Conservation (phyloP, 2,329 filamentous ascomycete genomes). For the Diaporthe citriasiana region DNA sequence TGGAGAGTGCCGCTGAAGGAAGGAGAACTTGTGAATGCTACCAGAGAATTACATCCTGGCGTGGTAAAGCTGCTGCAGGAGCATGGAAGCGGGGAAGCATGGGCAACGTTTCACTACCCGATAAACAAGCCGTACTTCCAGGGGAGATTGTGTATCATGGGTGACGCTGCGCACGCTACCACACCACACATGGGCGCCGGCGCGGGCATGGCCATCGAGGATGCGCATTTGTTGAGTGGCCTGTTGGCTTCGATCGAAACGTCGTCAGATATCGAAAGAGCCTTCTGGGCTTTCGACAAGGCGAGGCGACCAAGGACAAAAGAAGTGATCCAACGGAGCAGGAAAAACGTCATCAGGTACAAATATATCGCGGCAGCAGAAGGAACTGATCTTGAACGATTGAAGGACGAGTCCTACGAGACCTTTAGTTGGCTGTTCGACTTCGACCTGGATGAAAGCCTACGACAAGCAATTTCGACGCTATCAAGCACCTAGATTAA, state of each 20-base stretch:
- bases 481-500: background rate
- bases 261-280: constrained; percentile 28
- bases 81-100: constrained; percentile 39
- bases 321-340: constrained; percentile 40
- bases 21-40: constrained; percentile 18
- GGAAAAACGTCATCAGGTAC: constrained; percentile 8
- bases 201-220: constrained; percentile 44
- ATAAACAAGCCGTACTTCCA: constrained; percentile 38
- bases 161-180: constrained; percentile 43
- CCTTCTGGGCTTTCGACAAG: constrained; percentile 40
- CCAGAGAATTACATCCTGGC: constrained; percentile 22
- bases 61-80: constrained; percentile 2
- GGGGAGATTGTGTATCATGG: constrained; percentile 39
- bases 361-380: background rate
- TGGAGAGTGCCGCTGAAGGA: constrained; percentile 14
- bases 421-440: constrained; percentile 15
- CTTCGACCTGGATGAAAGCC: constrained; percentile 34
- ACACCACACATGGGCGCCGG: constrained; percentile 45
- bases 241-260: constrained; percentile 36
- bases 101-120: constrained; percentile 43
- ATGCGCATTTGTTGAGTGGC: constrained; percentile 39
- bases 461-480: background rate
- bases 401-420: constrained; percentile 1
- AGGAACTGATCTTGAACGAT: background rate
- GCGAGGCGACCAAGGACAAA: constrained; percentile 41